Evolutionary conservation across 2,329 filamentous ascomycete genomes (phyloP).

Genomic region (Diaporthe citrichinensis): DNA sequence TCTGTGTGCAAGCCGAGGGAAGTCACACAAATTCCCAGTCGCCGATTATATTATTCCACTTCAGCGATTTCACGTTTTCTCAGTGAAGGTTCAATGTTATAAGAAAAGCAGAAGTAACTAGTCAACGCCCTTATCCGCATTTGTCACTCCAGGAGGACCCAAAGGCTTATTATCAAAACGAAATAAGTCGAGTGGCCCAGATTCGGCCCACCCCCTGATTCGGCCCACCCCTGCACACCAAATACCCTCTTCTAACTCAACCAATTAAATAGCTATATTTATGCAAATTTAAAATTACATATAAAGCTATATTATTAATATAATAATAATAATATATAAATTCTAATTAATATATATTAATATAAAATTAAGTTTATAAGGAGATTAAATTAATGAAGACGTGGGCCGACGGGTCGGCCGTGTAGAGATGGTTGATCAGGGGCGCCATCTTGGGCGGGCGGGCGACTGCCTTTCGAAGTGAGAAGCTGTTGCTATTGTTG

Average conservation of each 20-base stretch:
- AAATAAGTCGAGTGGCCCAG: too few species aligned
- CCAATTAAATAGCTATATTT: too few species aligned
- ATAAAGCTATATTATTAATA: too few species aligned
- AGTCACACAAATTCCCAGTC: not conserved
- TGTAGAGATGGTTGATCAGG: conserved; percentile 82
- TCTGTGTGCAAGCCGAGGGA: not conserved
- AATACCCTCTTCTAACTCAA: too few species aligned
- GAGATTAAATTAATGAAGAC: too few species aligned
- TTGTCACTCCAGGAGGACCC: not conserved
- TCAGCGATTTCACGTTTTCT: not conserved
- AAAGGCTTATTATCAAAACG: not conserved
- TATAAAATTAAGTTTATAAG: too few species aligned
- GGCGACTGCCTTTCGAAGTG: too few species aligned
- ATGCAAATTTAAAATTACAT: too few species aligned
- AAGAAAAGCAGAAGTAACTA: not conserved
- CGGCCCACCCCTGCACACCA: too few species aligned
- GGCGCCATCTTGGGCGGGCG: conserved; percentile 66
- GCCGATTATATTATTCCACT: not conserved
- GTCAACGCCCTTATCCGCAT: not conserved
- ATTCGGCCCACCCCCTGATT: too few species aligned
- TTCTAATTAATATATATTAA: too few species aligned
- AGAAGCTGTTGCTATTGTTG: not conserved
- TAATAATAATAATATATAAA: too few species aligned
- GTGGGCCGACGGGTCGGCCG: conserved; percentile 84
- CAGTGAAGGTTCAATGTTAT: not conserved